Conservation (phyloP, 129 eudicot genomes). For the Glebionis coronaria region DNA sequence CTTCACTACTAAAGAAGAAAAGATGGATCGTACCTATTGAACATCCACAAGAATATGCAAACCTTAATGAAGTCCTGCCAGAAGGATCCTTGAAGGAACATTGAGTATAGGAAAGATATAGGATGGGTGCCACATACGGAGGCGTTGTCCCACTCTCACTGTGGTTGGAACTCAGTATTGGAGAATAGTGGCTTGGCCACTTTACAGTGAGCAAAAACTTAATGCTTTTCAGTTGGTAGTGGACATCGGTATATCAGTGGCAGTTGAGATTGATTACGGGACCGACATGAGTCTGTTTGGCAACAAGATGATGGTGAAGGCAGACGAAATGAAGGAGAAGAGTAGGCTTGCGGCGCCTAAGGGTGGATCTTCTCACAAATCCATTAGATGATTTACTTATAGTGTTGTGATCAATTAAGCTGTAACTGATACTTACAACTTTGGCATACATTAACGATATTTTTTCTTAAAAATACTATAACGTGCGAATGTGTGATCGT, state of each 20-base stretch:
- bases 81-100: slow-evolving; percentile 25
- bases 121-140: slow-evolving; percentile 45
- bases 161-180: slow-evolving; percentile 39
- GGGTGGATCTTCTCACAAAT: slow-evolving; percentile 34
- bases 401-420: no score
- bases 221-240: slow-evolving; percentile 38
- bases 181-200: slow-evolving; percentile 42
- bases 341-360: slow-evolving; percentile 23
- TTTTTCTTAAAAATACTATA: no score
- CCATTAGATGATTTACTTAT: slow-evolving; percentile 15
- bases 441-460: no score
- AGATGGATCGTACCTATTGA: background rate
- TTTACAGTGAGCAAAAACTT: slow-evolving; percentile 35
- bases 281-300: no score
- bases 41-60: slow-evolving; percentile 11
- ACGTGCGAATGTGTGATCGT: no score
- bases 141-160: slow-evolving; percentile 36
- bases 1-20: background rate
- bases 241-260: slow-evolving; percentile 30
- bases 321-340: slow-evolving; percentile 28
- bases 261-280: slow-evolving; percentile 24
- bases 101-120: slow-evolving; percentile 16
- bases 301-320: slow-evolving; percentile 10
- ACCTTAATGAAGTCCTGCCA: slow-evolving; percentile 20
- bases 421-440: no score